phyloP scores from a whole-genome alignment of 2,329 filamentous ascomycete genomes.

The Seiridium unicorne region DNA sequence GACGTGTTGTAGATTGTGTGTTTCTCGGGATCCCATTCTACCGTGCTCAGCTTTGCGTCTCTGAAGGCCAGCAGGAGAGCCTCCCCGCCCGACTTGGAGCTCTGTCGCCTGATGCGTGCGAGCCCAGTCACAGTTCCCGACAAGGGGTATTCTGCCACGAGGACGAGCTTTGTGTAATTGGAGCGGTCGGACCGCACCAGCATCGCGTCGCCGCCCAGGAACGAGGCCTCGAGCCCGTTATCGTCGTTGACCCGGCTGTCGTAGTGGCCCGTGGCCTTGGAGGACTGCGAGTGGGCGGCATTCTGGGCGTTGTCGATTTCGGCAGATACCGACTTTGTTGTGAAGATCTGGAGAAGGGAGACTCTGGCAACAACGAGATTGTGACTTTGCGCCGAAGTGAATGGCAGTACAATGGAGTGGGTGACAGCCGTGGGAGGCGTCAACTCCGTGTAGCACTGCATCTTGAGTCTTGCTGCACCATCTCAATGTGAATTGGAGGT shows the following conservation, averaged over 20 bases:
- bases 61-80: conserved; percentile 80
- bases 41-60: conserved; percentile 88
- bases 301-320: conserved; percentile 50
- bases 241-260: conserved; percentile 57
- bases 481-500: conserved; percentile 17
- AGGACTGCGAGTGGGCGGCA: conserved; percentile 35
- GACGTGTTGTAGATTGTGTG: conserved; percentile 82
- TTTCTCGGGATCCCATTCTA: conserved; percentile 88
- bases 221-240: conserved; percentile 64
- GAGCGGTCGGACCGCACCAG: conserved; percentile 61
- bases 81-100: conserved; percentile 78
- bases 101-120: conserved; percentile 70
- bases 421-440: conserved; percentile 92
- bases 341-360: conserved; percentile 89
- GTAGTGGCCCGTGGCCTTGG: conserved; percentile 44
- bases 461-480: conserved; percentile 37
- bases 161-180: conserved; percentile 73
- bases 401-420: conserved; percentile 77
- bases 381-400: conserved; percentile 70
- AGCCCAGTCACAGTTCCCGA: conserved; percentile 83
- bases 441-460: conserved; percentile 98
- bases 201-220: conserved; percentile 62
- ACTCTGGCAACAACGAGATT: conserved; percentile 92
- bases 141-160: conserved; percentile 80
- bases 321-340: conserved; percentile 64